These are phyloP conservation scores for Trifolium repens DNA, from an alignment of 306 rosid species.

Conservation along the genomic window DNA sequence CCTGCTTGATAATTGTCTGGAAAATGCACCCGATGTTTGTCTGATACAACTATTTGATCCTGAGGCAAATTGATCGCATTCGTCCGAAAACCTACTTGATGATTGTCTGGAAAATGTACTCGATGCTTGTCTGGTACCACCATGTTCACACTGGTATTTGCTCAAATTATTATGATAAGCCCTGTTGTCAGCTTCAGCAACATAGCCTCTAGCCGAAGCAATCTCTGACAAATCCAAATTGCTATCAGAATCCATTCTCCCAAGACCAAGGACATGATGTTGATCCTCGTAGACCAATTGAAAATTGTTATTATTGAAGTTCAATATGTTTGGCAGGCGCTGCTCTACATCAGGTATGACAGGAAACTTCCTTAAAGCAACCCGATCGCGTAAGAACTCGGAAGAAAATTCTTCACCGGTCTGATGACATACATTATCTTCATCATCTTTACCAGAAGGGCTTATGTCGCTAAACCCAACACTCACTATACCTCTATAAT, in stretches of 20 bases:
- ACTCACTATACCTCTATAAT: slow-evolving; percentile 40
- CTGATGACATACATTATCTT: slow-evolving; percentile 59
- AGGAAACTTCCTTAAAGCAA: slow-evolving; percentile 59
- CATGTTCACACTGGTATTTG: slow-evolving; percentile 56
- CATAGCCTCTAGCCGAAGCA: slow-evolving; percentile 47
- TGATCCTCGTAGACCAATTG: slow-evolving; percentile 57
- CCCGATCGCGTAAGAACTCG: slow-evolving; percentile 75
- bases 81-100: slow-evolving; percentile 52
- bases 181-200: slow-evolving; percentile 57
- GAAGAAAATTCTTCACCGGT: slow-evolving; percentile 95
- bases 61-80: slow-evolving; percentile 43
- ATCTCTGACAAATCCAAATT: slow-evolving; percentile 57
- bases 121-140: slow-evolving; percentile 52
- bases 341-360: slow-evolving; percentile 52
- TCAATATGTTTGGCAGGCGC: slow-evolving; percentile 47
- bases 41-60: slow-evolving; percentile 50
- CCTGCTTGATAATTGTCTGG: slow-evolving; percentile 53
- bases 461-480: slow-evolving; percentile 42
- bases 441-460: slow-evolving; percentile 42
- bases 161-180: slow-evolving; percentile 50
- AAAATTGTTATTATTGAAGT: slow-evolving; percentile 40
- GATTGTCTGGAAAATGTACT: slow-evolving; percentile 48
- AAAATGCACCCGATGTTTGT: slow-evolving; percentile 49
- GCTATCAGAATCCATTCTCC: slow-evolving; percentile 54
- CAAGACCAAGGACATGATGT: slow-evolving; percentile 48